Evolutionary conservation across 2,329 filamentous ascomycete species (phyloP), one percentile per base, ranked within the genome.

Genomic region (Myriosclerotinia curreyana): DNA sequence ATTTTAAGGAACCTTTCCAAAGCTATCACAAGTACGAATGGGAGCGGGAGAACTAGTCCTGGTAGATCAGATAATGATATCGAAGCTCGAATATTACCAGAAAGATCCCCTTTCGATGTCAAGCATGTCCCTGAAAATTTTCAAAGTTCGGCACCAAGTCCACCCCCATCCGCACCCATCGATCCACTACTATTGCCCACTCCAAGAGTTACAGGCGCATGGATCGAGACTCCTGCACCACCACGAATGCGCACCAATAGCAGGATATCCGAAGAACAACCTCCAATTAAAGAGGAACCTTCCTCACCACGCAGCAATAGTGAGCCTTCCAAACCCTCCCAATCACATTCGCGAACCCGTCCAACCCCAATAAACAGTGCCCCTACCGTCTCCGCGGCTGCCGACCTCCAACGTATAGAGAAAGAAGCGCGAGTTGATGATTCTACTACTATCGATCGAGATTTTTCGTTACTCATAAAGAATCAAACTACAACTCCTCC

Each of bases 191-290:
- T 69, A 12, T 63, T 70, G 54, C 70, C 70, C 48, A 74, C 73
- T 28, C 72, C 73, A 20, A 70, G 64, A 65, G 72, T 74, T 14
- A 71, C 69, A 34, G 73, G 73, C 40, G 73, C 71, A 25, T 74
- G 66, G 49, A 69, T 74, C n/a, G 72, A 73, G 28, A 74, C 72
- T 34, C 73, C 79, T 4, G 75, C 71, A 54, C 75, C 71, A 60
- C 55, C 54, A 38, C 54, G 62, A 40, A 60, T 54, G 20, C 54
- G 55, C 17, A 60, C 25, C 55, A 59, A 60, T 36, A 12, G 36
- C 36, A 48, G 9, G 20, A 25, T 28, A 54, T 6, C 50, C 44
- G 53, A 54, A 49, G 34, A 56, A 46, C 17, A 50, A 50, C 50
- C 63, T 49, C 65, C 31, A 22, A 60, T 40, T 14, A 40, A 60